phyloP scores from a whole-genome alignment of 768 basidiomycete genomes.

The Russula foetens region DNA sequence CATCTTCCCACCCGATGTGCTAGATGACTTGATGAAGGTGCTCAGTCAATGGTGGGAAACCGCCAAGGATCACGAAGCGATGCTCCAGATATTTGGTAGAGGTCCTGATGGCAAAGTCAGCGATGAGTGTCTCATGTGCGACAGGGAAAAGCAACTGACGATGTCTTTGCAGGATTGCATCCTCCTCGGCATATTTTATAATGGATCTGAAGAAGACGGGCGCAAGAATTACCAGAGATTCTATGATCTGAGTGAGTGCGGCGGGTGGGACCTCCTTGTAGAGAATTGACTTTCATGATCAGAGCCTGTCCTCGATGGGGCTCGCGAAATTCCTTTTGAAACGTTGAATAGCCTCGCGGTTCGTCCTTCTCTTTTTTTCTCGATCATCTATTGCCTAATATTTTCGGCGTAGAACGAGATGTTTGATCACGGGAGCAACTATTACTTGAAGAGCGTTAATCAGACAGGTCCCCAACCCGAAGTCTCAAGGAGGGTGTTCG shows the following conservation, averaged over 20 bases:
- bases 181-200: no score
- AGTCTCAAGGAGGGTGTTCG: neutral
- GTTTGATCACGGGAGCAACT: conserved; percentile 6
- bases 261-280: no score
- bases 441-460: conserved; percentile 14
- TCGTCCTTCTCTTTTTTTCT: neutral
- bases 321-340: conserved; percentile 20
- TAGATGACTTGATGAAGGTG: conserved; percentile 23
- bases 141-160: neutral
- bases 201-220: conserved; percentile 25
- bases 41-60: conserved; percentile 32
- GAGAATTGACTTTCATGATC: neutral
- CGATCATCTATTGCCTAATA: neutral
- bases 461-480: neutral
- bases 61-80: conserved; percentile 32
- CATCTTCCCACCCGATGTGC: conserved; percentile 27
- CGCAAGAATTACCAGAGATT: conserved; percentile 20
- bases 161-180: no score
- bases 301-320: conserved; percentile 20
- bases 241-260: conserved; percentile 21
- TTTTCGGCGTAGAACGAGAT: conserved; percentile 9
- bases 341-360: conserved; percentile 15
- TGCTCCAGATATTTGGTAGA: conserved; percentile 30
- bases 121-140: neutral
- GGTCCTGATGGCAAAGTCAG: conserved; percentile 35